A percentile compares a stretch with the other conserved stretches of the same genome.
Conservation (phyloP, 495 filamentous ascomycete species). For the Cetradonia linearis region DNA sequence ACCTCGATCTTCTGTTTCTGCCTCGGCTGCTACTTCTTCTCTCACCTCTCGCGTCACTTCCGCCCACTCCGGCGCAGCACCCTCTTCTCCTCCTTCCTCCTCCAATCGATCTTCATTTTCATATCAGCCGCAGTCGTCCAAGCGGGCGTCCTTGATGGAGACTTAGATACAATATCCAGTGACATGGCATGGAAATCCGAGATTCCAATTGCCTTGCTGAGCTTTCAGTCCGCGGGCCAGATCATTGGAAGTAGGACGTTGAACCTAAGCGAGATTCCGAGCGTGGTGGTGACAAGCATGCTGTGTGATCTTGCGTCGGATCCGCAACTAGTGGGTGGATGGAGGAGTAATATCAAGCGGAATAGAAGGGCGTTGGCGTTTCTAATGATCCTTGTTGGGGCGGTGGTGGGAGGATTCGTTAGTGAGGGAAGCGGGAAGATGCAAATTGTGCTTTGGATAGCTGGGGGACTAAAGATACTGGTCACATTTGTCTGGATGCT, state of each 20-base stretch:
- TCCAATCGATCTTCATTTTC: constrained; percentile 45
- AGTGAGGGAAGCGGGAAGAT: constrained; percentile 36
- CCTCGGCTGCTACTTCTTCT: constrained; percentile 43
- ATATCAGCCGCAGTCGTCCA: constrained; percentile 51
- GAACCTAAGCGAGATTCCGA: constrained; percentile 59
- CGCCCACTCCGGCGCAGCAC: constrained; percentile 41
- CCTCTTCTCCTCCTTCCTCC: constrained; percentile 46
- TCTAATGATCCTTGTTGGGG: constrained; percentile 47
- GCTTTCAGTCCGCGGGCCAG: constrained; percentile 61
- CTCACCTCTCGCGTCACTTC: constrained; percentile 29
- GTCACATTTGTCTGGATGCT: constrained; percentile 36
- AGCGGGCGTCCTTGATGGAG: constrained; percentile 33
- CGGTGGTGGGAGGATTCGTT: constrained; percentile 55
- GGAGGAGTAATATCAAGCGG: constrained; percentile 49
- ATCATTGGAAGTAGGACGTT: constrained; percentile 55
- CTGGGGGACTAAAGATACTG: constrained; percentile 45
- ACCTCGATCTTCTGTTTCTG: constrained; percentile 49
- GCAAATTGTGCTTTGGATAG: constrained; percentile 48
- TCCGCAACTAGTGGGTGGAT: constrained; percentile 38
- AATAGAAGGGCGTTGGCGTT: constrained; percentile 52
- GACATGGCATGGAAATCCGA: constrained; percentile 34
- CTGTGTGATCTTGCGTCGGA: constrained; percentile 59
- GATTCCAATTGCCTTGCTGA: constrained; percentile 52
- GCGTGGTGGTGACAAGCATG: constrained; percentile 61
- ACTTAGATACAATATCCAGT: constrained; percentile 26